Evolutionary conservation across 2,329 filamentous ascomycete genomes (phyloP).

Genomic region (Fusarium sp.): DNA sequence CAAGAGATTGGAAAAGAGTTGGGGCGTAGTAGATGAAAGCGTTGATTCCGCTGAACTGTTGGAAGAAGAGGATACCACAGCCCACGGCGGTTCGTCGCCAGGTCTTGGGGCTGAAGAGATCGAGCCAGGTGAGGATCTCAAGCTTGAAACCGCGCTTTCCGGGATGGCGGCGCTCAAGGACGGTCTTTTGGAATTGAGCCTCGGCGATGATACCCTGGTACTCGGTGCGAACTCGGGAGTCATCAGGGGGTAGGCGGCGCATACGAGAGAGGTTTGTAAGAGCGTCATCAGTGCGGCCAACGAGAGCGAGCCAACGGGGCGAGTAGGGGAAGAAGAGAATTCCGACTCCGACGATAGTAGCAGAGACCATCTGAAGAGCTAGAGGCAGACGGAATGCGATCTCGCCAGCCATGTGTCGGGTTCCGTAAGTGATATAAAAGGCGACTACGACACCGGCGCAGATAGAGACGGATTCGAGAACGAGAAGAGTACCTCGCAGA

Average conservation of each 20-base stretch:
- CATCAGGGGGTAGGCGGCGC: slow-evolving; percentile 68
- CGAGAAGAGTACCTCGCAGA: slow-evolving; percentile 64
- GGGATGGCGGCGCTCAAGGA: slow-evolving; percentile 18
- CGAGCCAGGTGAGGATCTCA: slow-evolving; percentile 63
- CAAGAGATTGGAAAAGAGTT: slow-evolving; percentile 59
- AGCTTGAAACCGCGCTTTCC: slow-evolving; percentile 14
- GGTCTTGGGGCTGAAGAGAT: slow-evolving; percentile 63
- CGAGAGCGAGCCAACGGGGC: slow-evolving; percentile 77
- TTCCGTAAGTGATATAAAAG: slow-evolving; percentile 69
- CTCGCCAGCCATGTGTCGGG: slow-evolving; percentile 44
- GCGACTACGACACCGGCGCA: slow-evolving; percentile 61
- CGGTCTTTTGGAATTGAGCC: slow-evolving; percentile 66
- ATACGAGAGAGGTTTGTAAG: slow-evolving; percentile 69
- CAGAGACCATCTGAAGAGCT: slow-evolving; percentile 67
- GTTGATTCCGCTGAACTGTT: slow-evolving; percentile 67
- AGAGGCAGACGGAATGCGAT: slow-evolving; percentile 52
- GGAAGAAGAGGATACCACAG: slow-evolving; percentile 59
- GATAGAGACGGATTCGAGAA: slow-evolving; percentile 61
- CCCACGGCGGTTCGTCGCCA: slow-evolving; percentile 67
- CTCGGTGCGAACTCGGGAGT: slow-evolving; percentile 73
- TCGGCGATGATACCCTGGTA: slow-evolving; percentile 70
- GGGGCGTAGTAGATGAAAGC: slow-evolving; percentile 57
- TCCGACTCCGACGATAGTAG: slow-evolving; percentile 32
- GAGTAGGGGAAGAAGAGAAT: slow-evolving; percentile 43
- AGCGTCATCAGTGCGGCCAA: slow-evolving; percentile 76